Conservation (phyloP, 2,329 filamentous ascomycete species). For the Chaetoscypha palmicola region DNA sequence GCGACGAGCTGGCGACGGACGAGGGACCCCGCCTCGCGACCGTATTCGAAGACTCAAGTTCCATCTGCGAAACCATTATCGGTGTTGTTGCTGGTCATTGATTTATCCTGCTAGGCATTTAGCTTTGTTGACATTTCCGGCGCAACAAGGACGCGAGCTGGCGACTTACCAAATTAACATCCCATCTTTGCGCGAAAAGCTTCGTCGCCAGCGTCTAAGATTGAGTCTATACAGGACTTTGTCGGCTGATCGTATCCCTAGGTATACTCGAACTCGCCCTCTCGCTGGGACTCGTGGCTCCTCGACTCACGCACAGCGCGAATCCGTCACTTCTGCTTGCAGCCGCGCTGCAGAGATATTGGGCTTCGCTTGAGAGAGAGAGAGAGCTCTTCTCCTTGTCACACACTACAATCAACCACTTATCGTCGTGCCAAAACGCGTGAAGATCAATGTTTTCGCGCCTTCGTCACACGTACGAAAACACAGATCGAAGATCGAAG, state of each 20-base stretch:
- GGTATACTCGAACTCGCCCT: not conserved
- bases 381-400: no score
- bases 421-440: no score
- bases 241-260: not conserved
- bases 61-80: constrained; percentile 57
- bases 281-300: not conserved
- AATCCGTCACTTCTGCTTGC: not conserved
- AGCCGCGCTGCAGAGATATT: not conserved
- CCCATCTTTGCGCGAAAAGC: constrained; percentile 2
- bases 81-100: not conserved
- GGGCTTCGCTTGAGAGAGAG: not conserved
- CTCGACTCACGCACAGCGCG: constrained; percentile 2
- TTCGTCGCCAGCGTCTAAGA: not conserved
- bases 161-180: constrained; percentile 8
- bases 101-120: not conserved
- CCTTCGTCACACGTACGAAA: no score
- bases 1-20: constrained; percentile 48
- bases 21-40: constrained; percentile 52
- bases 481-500: no score
- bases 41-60: constrained; percentile 39
- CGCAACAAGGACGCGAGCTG: not conserved
- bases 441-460: no score
- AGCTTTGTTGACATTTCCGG: not conserved
- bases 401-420: no score
- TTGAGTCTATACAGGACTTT: no score